A percentile compares a stretch with the other conserved stretches of the same genome.
Conservation (phyloP, 1,284 basidiomycete genomes). For the Takashimella tepidaria region DNA sequence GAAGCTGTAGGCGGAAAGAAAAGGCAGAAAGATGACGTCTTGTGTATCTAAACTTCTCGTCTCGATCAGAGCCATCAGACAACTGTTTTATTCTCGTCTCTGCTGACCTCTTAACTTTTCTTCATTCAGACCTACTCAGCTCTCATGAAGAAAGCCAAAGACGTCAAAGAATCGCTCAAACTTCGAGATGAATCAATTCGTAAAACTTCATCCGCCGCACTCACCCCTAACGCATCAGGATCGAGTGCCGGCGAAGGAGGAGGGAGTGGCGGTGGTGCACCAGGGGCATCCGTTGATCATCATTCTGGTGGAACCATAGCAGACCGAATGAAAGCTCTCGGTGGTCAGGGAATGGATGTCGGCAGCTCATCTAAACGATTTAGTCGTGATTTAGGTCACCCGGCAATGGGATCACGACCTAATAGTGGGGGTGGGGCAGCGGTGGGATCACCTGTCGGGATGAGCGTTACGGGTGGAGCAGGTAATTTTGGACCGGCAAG, state of each 20-base stretch:
- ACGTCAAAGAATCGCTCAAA: slow-evolving; percentile 34
- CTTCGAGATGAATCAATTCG: slow-evolving; percentile 7
- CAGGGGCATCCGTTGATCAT: slow-evolving; percentile 10
- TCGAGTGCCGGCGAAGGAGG: no score
- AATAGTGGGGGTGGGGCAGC: no score
- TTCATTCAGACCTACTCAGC: slow-evolving; percentile 35
- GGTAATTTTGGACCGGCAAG: slow-evolving; percentile 14
- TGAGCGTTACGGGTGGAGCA: slow-evolving; percentile 12
- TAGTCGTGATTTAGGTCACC: slow-evolving; percentile 25
- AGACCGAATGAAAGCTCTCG: slow-evolving; percentile 45
- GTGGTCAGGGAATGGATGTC: slow-evolving; percentile 44
- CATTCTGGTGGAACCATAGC: slow-evolving; percentile 41
- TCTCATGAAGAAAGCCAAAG: slow-evolving; percentile 37
- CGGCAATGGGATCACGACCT: not conserved
- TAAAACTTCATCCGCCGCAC: not conserved
- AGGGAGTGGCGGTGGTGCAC: not conserved
- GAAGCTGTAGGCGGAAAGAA: no score
- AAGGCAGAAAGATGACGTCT: no score
- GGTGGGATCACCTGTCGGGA: slow-evolving; percentile 1
- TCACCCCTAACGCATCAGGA: no score
- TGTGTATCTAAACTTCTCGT: no score
- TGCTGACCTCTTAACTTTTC: no score
- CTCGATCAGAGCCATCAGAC: no score
- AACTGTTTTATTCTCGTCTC: no score
- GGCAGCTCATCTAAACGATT: slow-evolving; percentile 25